Percentiles rank a stretch among this genome's conserved stretches.
Evolutionary conservation across 108 stramenopile genomes (phyloP).

Genomic region (Cylindrotheca closterium): DNA sequence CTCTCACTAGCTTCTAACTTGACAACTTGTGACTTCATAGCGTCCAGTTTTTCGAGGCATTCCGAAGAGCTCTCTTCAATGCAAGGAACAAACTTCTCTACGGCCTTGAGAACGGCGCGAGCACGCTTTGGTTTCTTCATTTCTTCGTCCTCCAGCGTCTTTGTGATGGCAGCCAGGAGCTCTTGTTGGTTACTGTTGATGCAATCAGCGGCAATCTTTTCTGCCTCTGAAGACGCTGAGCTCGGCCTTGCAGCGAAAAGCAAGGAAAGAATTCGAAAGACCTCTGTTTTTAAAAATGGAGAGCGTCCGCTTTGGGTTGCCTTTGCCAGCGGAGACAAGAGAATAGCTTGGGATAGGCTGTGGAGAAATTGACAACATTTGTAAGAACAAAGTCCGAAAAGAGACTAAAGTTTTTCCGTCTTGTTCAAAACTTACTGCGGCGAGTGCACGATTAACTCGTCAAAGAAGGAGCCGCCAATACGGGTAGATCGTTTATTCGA

Average conservation of each 20-base stretch:
- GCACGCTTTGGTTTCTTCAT: slow-evolving; percentile 56
- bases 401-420: no score
- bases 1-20: slow-evolving; percentile 25
- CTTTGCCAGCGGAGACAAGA: slow-evolving; percentile 37
- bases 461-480: slow-evolving; percentile 58
- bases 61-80: slow-evolving; percentile 9
- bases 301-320: slow-evolving; percentile 54
- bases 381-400: no score
- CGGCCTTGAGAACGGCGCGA: slow-evolving; percentile 42
- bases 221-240: slow-evolving; percentile 7
- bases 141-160: slow-evolving; percentile 45
- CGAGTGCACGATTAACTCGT: slow-evolving; percentile 55
- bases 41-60: slow-evolving; percentile 3
- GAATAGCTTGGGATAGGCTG: slow-evolving; percentile 34
- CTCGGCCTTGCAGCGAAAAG: slow-evolving; percentile 26
- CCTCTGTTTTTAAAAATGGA: slow-evolving; percentile 66
- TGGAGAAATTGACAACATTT: neutral
- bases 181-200: slow-evolving; percentile 6
- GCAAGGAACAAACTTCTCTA: slow-evolving; percentile 44
- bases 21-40: neutral
- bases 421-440: slow-evolving; percentile 23
- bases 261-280: slow-evolving; percentile 49
- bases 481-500: slow-evolving; percentile 60
- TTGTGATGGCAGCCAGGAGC: slow-evolving; percentile 11
- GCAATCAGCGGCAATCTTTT: slow-evolving; percentile 11